Evolutionary conservation across 331 rosid species (phyloP).

Genomic region (Malus hybrid): DNA sequence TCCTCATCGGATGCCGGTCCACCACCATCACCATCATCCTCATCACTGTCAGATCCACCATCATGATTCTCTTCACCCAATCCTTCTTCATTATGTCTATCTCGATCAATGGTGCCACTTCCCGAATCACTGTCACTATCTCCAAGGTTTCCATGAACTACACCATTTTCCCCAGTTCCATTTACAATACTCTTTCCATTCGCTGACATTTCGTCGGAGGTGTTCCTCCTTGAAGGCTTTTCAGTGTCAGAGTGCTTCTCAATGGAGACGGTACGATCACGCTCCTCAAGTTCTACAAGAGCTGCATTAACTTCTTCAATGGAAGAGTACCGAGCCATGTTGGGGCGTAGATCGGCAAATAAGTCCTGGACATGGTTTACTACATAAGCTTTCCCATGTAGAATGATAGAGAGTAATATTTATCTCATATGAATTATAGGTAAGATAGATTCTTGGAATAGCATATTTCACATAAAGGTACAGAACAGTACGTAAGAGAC

Average conservation of each 20-base stretch:
- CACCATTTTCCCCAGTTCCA: slow-evolving; percentile 61
- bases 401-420: too few species aligned
- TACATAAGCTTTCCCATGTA: slow-evolving; percentile 1
- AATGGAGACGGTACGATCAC: slow-evolving; percentile 44
- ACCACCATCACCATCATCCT: slow-evolving; percentile 66
- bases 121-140: slow-evolving; percentile 82
- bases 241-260: slow-evolving; percentile 72
- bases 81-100: slow-evolving; percentile 76
- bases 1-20: slow-evolving; percentile 87
- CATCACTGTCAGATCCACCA: slow-evolving; percentile 74
- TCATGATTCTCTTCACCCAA: slow-evolving; percentile 78
- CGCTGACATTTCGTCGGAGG: slow-evolving; percentile 27
- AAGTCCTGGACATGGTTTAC: slow-evolving; percentile 53
- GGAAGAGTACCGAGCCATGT: slow-evolving; percentile 72
- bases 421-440: neutral
- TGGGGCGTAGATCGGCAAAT: slow-evolving; percentile 91
- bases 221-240: slow-evolving; percentile 46
- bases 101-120: slow-evolving; percentile 66
- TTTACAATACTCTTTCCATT: slow-evolving; percentile 53
- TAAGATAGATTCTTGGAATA: neutral
- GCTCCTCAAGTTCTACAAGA: slow-evolving; percentile 81
- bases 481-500: neutral
- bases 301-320: slow-evolving; percentile 85
- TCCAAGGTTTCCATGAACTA: slow-evolving; percentile 49
- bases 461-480: neutral